A percentile compares a stretch with the other conserved stretches of the same genome.
Conservation (phyloP, 805 yeast species). For the Saccharomycopsis sp. region DNA sequence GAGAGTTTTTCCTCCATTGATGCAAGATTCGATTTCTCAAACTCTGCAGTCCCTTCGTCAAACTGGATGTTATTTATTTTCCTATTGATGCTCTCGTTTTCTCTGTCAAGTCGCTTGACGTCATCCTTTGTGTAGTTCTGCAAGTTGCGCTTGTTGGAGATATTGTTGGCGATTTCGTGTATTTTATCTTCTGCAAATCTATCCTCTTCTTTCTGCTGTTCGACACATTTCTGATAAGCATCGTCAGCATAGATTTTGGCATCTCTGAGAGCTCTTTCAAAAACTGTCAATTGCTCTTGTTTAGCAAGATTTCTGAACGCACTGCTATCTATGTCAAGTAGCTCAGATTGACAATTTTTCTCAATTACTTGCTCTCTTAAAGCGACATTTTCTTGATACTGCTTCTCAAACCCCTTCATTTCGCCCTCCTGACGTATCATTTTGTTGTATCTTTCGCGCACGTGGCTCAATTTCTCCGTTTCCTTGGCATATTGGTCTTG, state of each 20-base stretch:
- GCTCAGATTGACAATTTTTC: not conserved
- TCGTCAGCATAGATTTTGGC: constrained; percentile 20
- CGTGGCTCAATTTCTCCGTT: constrained; percentile 8
- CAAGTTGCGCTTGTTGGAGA: constrained; percentile 12
- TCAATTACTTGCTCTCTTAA: constrained; percentile 12
- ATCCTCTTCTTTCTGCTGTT: constrained; percentile 35
- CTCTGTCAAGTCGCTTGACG: constrained; percentile 29
- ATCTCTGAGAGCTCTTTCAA: constrained; percentile 13
- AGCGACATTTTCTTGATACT: constrained; percentile 21
- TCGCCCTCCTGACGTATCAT: constrained; percentile 38
- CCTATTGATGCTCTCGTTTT: constrained; percentile 33
- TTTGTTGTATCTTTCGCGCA: constrained; percentile 23
- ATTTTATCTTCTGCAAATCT: constrained; percentile 21
- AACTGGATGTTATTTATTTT: constrained; percentile 30
- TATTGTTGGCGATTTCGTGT: not conserved
- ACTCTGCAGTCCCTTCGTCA: constrained; percentile 39
- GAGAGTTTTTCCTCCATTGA: constrained; percentile 32
- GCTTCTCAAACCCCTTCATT: constrained; percentile 29
- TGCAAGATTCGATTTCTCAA: constrained; percentile 38
- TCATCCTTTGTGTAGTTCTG: constrained; percentile 37
- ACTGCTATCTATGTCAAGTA: not conserved
- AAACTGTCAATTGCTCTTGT: not conserved
- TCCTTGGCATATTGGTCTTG: not conserved
- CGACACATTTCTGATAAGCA: constrained; percentile 13
- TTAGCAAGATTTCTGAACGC: not conserved